Evolutionary conservation across 306 rosid genomes (phyloP).

Genomic region (Benincasa hispida): DNA sequence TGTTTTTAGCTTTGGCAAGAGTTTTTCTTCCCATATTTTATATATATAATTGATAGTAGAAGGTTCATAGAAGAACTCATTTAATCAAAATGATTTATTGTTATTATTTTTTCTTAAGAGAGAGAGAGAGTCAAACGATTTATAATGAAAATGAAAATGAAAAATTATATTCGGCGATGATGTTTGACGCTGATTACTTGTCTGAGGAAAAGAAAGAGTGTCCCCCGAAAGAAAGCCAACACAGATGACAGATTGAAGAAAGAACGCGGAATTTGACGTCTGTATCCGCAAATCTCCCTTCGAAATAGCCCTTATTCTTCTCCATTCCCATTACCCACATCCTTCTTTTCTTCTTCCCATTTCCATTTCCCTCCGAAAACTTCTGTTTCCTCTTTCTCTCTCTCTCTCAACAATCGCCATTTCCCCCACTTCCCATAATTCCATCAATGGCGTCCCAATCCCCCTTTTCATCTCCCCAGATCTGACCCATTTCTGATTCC

Average conservation of each 20-base stretch:
- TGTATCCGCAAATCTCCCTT: background rate
- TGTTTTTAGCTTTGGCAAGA: too few species aligned
- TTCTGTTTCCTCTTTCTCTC: background rate
- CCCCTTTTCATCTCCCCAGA: constrained; percentile 3
- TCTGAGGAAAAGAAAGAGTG: background rate
- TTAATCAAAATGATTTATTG: too few species aligned
- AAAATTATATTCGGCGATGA: background rate
- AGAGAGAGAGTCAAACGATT: too few species aligned
- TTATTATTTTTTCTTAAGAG: too few species aligned
- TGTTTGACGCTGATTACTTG: background rate
- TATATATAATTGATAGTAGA: too few species aligned
- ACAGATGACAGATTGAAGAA: background rate
- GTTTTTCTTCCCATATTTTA: too few species aligned
- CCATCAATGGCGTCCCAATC: constrained; percentile 17
- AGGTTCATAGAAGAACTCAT: too few species aligned
- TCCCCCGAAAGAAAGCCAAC: background rate
- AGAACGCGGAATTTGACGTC: constrained; percentile 1
- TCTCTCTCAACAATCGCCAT: constrained; percentile 7
- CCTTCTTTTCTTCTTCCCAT: background rate
- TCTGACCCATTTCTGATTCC: constrained; percentile 15
- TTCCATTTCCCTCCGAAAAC: background rate
- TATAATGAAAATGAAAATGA: too few species aligned
- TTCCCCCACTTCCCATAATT: background rate
- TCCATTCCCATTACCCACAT: background rate
- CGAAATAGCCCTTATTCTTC: background rate